Evolutionary conservation across 1,284 basidiomycete genomes (phyloP).

Genomic region (Microbotryum lychnidis-dioicae): DNA sequence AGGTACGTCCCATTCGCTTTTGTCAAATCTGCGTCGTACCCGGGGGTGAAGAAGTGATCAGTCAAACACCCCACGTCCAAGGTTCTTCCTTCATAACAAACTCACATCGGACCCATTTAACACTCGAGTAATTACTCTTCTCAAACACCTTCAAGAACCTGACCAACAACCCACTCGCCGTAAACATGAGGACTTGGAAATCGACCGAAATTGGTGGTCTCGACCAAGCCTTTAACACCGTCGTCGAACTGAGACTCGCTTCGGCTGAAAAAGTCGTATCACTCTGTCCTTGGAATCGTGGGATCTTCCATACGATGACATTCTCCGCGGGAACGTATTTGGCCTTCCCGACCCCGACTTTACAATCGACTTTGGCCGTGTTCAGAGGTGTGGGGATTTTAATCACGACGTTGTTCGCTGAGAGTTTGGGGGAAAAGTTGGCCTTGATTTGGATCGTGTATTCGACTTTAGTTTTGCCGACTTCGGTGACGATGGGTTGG

Average conservation of each 20-base stretch:
- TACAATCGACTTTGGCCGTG: constrained; percentile 83
- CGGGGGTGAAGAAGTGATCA: too few relatives aligned
- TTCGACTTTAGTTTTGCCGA: constrained; percentile 81
- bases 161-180: constrained; percentile 87
- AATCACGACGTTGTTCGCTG: constrained; percentile 83
- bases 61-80: not conserved
- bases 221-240: constrained; percentile 87
- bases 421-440: constrained; percentile 83
- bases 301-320: constrained; percentile 92
- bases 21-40: constrained; percentile 51
- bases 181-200: constrained; percentile 98
- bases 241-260: constrained; percentile 76
- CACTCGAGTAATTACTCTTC: constrained; percentile 73
- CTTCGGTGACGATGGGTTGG: constrained; percentile 84
- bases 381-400: constrained; percentile 94
- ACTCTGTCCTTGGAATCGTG: constrained; percentile 82
- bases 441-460: constrained; percentile 84
- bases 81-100: constrained; percentile 6
- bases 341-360: constrained; percentile 84
- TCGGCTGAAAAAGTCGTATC: constrained; percentile 80
- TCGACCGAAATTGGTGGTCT: constrained; percentile 95
- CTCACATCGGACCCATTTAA: constrained; percentile 39
- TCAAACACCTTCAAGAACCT: constrained; percentile 98
- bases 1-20: constrained; percentile 81
- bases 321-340: constrained; percentile 96